Base-by-base conservation (phyloP, 2,329 filamentous ascomycete genomes). In the Xylariomycetidae sp. region DNA sequence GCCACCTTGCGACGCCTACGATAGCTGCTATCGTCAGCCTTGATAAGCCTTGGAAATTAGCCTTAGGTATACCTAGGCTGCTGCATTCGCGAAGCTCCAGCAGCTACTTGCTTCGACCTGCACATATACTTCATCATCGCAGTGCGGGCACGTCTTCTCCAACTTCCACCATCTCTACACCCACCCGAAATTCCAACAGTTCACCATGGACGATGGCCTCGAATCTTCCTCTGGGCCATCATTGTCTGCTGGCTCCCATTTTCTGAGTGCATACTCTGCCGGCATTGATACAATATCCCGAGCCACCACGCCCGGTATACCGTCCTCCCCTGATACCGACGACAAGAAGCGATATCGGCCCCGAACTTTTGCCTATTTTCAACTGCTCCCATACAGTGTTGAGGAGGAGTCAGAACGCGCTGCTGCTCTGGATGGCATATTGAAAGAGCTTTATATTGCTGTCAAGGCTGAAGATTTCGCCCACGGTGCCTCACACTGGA, bases 401-500 rank as follows among this genome's bases (percentile, higher is more conserved):
- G 94, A 98, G 62, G 80, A 85, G 55, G 84, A 90, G 43, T 59
- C 71, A 20, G 77, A 88, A 62, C 78, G 89, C 44, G 82, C 94
- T 56, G 74, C 72, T 31, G 88, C 89, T 42, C 69, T 98, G 29
- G 74, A 83, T 28, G 87, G 88, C 57, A 97, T 96, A 50, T 72
- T 97, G 48, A 92, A 89, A 59, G 86, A 95, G 54, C 81, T 98
- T 18, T 97, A 95, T 59, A 86, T 96, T 49, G 79, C 90, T 37
- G 73, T 98, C 44, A 83, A 88, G 56, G 84, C 92, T 4, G 88
- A 95, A 46, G 92, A 98, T 62, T 97, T 97, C 62, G 82, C 85
- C 16, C 87, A 90, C 0, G 92, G 92, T 20, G 92, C 90, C 17
- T 72, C 95, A 41, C 90, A 98, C 63, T 98, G 92, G 92, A 96